A percentile compares a stretch with the other conserved stretches of the same genome.
Evolutionary conservation across 83 land plant genomes (phyloP).

Genomic region (Picea abies): DNA sequence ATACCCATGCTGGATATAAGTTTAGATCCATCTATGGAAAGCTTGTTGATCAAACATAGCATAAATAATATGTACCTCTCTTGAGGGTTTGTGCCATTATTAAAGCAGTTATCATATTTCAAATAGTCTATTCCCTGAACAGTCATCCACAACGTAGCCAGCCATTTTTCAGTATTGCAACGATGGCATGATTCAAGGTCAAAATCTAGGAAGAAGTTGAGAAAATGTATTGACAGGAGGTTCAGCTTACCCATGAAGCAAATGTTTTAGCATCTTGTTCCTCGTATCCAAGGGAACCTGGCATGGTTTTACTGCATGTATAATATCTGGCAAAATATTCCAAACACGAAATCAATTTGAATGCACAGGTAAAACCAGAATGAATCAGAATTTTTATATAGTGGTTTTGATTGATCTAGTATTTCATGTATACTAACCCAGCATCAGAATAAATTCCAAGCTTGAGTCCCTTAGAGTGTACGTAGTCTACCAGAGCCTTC

Average conservation of each 20-base stretch:
- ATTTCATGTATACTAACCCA: slow-evolving; percentile 44
- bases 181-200: too few relatives aligned
- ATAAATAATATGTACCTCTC: too few relatives aligned
- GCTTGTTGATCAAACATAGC: too few relatives aligned
- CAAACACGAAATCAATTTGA: background rate
- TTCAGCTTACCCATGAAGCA: slow-evolving; percentile 88
- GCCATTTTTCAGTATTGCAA: too few relatives aligned
- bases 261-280: slow-evolving; percentile 73
- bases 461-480: slow-evolving; percentile 54
- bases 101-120: too few relatives aligned
- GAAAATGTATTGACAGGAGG: background rate
- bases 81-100: too few relatives aligned
- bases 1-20: background rate
- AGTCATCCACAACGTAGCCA: too few relatives aligned
- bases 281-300: slow-evolving; percentile 74
- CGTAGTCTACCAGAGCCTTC: slow-evolving; percentile 60
- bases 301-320: slow-evolving; percentile 61
- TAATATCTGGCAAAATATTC: slow-evolving; percentile 26
- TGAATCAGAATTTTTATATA: too few relatives aligned
- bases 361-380: background rate
- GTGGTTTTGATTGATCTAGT: background rate
- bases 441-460: too few relatives aligned
- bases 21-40: background rate
- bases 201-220: too few relatives aligned
- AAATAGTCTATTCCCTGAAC: too few relatives aligned